Conservation (phyloP, 169 alveolate genomes). For the Plasmodium knowlesi region DNA sequence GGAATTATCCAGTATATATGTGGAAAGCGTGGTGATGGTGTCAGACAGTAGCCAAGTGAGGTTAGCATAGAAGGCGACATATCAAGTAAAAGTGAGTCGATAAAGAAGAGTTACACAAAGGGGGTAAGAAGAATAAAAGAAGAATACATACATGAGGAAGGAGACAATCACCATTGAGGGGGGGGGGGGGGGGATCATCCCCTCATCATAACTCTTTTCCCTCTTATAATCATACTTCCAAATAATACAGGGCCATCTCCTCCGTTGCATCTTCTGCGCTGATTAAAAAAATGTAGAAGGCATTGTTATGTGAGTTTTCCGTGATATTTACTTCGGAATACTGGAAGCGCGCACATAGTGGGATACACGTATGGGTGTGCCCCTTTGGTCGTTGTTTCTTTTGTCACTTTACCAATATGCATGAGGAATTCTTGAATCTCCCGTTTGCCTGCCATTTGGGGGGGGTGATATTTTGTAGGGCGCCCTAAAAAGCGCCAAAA, state of each 20-base stretch:
- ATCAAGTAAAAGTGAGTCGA: not conserved
- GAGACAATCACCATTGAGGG: not conserved
- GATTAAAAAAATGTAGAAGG: conserved; percentile 26
- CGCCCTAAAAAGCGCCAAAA: not conserved
- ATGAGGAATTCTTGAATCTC: conserved; percentile 43
- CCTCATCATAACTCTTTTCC: not conserved
- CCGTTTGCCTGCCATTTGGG: conserved; percentile 24
- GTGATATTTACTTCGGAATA: not conserved
- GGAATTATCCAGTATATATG: too few species aligned
- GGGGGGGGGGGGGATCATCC: not conserved
- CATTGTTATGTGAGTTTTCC: not conserved
- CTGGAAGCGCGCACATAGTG: not conserved
- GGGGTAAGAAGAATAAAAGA: not conserved
- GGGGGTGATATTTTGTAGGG: not conserved
- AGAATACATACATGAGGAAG: not conserved
- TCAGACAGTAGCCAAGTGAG: not conserved
- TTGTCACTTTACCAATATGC: conserved; percentile 45
- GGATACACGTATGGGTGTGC: not conserved
- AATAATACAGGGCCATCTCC: conserved; percentile 52
- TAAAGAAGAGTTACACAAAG: not conserved
- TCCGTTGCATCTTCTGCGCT: conserved; percentile 68
- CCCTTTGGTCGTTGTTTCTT: not conserved
- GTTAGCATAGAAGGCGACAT: not conserved
- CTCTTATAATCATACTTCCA: conserved; percentile 18
- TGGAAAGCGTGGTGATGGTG: not conserved